Base-by-base conservation (phyloP, 2,329 filamentous ascomycete genomes). In the Neopestalotiopsis sp. region DNA sequence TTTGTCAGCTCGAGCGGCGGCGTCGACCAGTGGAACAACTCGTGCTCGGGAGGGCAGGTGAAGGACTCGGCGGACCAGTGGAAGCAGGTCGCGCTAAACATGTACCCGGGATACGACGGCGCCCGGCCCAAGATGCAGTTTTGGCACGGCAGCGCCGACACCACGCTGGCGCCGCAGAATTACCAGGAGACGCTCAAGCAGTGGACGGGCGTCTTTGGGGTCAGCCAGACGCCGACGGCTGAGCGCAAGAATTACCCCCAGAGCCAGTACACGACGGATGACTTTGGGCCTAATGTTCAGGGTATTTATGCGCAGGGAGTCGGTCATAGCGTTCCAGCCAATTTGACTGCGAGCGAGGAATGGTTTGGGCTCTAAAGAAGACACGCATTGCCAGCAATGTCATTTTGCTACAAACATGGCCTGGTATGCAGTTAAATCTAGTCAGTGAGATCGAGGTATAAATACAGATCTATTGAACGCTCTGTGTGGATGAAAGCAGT, bases 101-200 rank as follows among this genome's bases (percentile, higher is more conserved):
- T 82, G 82, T 84, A 87, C 72, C 83, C 85, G 0, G 83, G 81
- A 4, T 88, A 88, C 73, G 78, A 77, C 17, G 86, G 86, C 2
- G 67, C 81, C 0, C 80, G 85, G 2, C 87, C 88, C 2, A 83
- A 81, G 67, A 86, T 90, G 83, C 85, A 88, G 75, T 83, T 89
- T 74, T 89, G 85, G 79, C 88, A 90, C 74, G 88, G 88, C 56
- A 84, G 82, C 49, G 77, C 75, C 2, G 88, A 90, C 74, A 77
- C 76, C 12, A 87, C 83, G 0, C 79, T 90, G 10, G 79, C 81
- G 65, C 84, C 84, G 17, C 81, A 83, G 72, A 89, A 89, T 77
- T 88, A 88, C 74, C 76, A 87, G 52, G 88, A 90, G 79, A 84
- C 84, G 65, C 84, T 87, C 74, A 88, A 88, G 80, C 81, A 88